Percentiles rank a stretch among this genome's conserved stretches.
Evolutionary conservation across 2,329 filamentous ascomycete species (phyloP).

Genomic region (Penicillium palitans): DNA sequence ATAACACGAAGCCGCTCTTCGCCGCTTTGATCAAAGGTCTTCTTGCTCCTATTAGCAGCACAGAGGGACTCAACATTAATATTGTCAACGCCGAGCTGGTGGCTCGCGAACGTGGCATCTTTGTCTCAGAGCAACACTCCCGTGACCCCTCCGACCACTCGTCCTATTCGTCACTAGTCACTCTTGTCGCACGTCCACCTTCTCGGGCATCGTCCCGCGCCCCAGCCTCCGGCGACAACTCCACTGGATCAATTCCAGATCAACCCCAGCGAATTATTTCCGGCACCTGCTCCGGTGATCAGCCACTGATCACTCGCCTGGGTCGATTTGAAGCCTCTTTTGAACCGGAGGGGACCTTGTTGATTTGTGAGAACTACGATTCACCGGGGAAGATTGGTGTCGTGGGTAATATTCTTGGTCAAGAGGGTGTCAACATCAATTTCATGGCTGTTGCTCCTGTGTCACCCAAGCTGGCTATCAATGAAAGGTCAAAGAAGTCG

Average conservation of each 20-base stretch:
- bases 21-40: conserved; percentile 78
- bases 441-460: conserved; percentile 72
- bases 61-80: conserved; percentile 69
- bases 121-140: conserved; percentile 71
- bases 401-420: conserved; percentile 70
- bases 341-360: conserved; percentile 68
- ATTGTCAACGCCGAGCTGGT: conserved; percentile 79
- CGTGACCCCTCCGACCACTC: conserved; percentile 61
- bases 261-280: conserved; percentile 54
- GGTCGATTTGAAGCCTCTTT: conserved; percentile 74
- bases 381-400: conserved; percentile 79
- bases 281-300: conserved; percentile 40
- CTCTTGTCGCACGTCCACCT: conserved; percentile 57
- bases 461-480: conserved; percentile 21
- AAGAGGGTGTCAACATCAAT: conserved; percentile 71
- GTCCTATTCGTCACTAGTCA: conserved; percentile 68
- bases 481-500: background rate
- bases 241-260: background rate
- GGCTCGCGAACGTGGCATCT: conserved; percentile 73
- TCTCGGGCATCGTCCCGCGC: conserved; percentile 38
- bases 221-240: conserved; percentile 26
- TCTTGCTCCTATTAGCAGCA: conserved; percentile 66
- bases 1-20: conserved; percentile 75
- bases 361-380: conserved; percentile 82
- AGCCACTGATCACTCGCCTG: conserved; percentile 66